Base-by-base conservation (phyloP, 768 basidiomycete genomes). In the Naganishia kalamii region DNA sequence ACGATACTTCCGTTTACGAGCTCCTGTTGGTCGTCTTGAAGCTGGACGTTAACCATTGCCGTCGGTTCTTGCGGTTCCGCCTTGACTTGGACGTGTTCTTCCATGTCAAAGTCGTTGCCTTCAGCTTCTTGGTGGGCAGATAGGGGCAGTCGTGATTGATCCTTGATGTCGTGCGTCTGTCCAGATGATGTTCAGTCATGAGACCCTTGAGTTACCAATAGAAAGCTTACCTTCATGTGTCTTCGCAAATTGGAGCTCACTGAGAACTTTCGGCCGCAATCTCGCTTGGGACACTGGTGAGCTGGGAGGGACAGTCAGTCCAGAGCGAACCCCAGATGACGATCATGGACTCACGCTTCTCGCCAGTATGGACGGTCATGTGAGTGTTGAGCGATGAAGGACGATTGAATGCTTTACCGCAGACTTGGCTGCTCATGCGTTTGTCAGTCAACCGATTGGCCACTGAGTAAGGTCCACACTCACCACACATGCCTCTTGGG, bases 281-380 rank as follows among this genome's bases (percentile, higher is more conserved):
- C 70, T 25, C 59, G 57, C 12, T 44, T 37, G 19, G 67, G 63
- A 33, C 59, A 69, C 35, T 49, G 48, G 30, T 62, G 65, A 33
- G 43, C 54, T 50, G 37, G 11, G 27, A 1, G 46, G 12, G 25
- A 25, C 6, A 19, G 33, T n/a, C 27, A 41, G 7, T 25, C 40
- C 54, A 40, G 15, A 6, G 37, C 25, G 4, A 15, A 40, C 23
- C 8, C 23, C 35, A 33, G 48, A 49, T 37, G 17, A 4, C 23
- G 37, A 40, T n/a, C 7, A 4, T 23, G n/a, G 41, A 68, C 72
- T 69, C 62, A 75, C 76, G 76, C 51, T 73, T 75, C 21, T 70
- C 74, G 5, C 76, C 75, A 11, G 76, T 77, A 47, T 77, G 76
- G 10, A 77, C 76, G 0, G 72, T 60, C 72, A 75, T 74, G 65